phyloP scores from a whole-genome alignment of 2,329 filamentous ascomycete species.

The Colletotrichum cuscutae region DNA sequence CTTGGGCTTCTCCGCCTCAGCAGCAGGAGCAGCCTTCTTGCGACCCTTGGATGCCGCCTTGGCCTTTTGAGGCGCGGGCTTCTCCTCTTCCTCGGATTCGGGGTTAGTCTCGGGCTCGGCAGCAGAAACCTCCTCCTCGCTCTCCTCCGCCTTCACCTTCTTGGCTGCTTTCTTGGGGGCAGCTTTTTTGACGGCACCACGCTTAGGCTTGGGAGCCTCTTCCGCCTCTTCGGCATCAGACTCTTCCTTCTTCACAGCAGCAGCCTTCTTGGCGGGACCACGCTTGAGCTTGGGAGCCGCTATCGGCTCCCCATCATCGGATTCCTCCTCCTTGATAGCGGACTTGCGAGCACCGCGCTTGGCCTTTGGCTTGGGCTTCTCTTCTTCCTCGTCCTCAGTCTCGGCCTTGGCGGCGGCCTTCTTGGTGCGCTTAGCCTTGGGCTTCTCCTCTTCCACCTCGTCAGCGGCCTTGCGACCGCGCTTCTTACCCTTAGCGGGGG shows the following conservation, averaged over 20 bases:
- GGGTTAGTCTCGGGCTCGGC: slow-evolving; percentile 33
- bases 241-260: slow-evolving; percentile 37
- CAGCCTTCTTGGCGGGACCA: slow-evolving; percentile 7
- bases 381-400: slow-evolving; percentile 39
- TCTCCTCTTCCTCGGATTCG: not conserved
- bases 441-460: slow-evolving; percentile 38
- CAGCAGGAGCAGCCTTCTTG: slow-evolving; percentile 29
- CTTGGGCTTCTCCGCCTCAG: slow-evolving; percentile 20
- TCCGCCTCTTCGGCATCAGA: slow-evolving; percentile 35
- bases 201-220: slow-evolving; percentile 45
- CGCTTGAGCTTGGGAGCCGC: slow-evolving; percentile 36
- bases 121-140: slow-evolving; percentile 22
- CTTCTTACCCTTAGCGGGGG: slow-evolving; percentile 34
- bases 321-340: slow-evolving; percentile 37
- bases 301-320: slow-evolving; percentile 32
- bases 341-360: slow-evolving; percentile 33
- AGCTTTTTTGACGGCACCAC: slow-evolving; percentile 42
- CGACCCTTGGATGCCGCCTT: slow-evolving; percentile 25
- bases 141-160: slow-evolving; percentile 31
- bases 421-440: slow-evolving; percentile 44
- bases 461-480: slow-evolving; percentile 32
- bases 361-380: slow-evolving; percentile 36
- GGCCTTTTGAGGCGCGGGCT: slow-evolving; percentile 11
- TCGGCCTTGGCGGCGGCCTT: slow-evolving; percentile 39
- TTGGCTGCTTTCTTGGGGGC: slow-evolving; percentile 24